Evolutionary conservation across 2,329 filamentous ascomycete species (phyloP), one percentile per base, ranked within the genome.

Genomic region (Colletotrichum sidae): DNA sequence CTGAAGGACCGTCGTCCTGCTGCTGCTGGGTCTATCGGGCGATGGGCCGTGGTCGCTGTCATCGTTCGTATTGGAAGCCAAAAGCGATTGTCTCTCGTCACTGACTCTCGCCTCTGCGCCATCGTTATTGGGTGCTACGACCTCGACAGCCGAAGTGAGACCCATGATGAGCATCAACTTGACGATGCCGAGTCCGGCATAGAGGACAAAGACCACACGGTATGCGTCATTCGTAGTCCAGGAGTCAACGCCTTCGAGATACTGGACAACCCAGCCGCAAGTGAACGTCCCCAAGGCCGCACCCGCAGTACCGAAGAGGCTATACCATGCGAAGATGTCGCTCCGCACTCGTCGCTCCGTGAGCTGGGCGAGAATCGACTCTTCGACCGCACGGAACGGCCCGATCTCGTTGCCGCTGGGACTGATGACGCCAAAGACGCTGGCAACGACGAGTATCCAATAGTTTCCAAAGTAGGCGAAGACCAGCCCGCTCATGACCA

Each of bases 321-420:
- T 84, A 69, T 89, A 90, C 87, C 87, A 90, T 4, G 87, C 87
- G 67, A 86, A 89, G 35, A 90, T 78, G 70, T 89, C 86, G 61
- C 82, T 80, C 49, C 86, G 75, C 3, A 78, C 76, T 2, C 76
- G 74, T 5, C 79, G 69, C 1, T 75, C 72, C 0, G 84, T 87
- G 4, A 89, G 77, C 46, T 89, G 86, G 4, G 87, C 86, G 2
- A 89, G 75, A 6, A 84, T 83, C 13, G 84, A 87, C 74, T 90
- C 87, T 71, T 90, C 88, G 35, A 90, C 81, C 44, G 87, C 87
- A 44, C 84, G 80, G 65, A 90, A 90, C 0, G 87, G 88, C 0
- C 87, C 87, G 57, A 89, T 89, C 70, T 90, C 88, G 60, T 87
- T 88, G 8, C 87, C 88, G 70, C 86, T 86, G n/a, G 60, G 37